Evolutionary conservation across 768 basidiomycete genomes (phyloP).

Genomic region (Dioszegia aurantiaca): DNA sequence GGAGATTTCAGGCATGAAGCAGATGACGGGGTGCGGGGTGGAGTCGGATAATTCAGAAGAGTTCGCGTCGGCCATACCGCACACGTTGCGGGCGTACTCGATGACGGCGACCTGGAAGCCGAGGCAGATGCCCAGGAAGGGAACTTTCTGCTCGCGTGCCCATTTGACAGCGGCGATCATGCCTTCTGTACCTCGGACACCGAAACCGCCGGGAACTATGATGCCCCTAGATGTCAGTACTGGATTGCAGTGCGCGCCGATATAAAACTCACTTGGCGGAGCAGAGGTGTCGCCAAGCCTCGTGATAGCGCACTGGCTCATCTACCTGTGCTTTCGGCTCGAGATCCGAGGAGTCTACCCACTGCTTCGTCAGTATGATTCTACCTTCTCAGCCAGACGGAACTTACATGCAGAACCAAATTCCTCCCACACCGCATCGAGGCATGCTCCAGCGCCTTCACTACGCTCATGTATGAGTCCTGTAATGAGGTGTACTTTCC

Average conservation of each 20-base stretch:
- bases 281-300: slow-evolving; percentile 90
- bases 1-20: slow-evolving; percentile 99
- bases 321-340: slow-evolving; percentile 75
- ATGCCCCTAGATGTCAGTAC: slow-evolving; percentile 67
- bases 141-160: slow-evolving; percentile 89
- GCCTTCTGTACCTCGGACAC: slow-evolving; percentile 86
- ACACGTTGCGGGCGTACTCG: slow-evolving; percentile 86
- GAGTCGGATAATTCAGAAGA: slow-evolving; percentile 72
- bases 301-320: slow-evolving; percentile 84
- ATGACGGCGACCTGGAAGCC: slow-evolving; percentile 96
- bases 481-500: slow-evolving; percentile 96
- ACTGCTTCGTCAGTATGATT: slow-evolving; percentile 57
- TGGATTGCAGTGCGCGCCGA: neutral
- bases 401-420: slow-evolving; percentile 70
- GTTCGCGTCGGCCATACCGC: slow-evolving; percentile 73
- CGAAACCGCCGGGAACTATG: slow-evolving; percentile 96
- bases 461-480: slow-evolving; percentile 98
- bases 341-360: slow-evolving; percentile 93
- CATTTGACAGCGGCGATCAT: slow-evolving; percentile 99
- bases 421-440: slow-evolving; percentile 87
- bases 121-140: slow-evolving; percentile 93
- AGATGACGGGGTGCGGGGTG: slow-evolving; percentile 66
- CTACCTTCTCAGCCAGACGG: neutral
- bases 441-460: slow-evolving; percentile 93
- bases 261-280: slow-evolving; percentile 67